phyloP scores from a whole-genome alignment of 441 rosid genomes.

The Lepidium campestre region DNA sequence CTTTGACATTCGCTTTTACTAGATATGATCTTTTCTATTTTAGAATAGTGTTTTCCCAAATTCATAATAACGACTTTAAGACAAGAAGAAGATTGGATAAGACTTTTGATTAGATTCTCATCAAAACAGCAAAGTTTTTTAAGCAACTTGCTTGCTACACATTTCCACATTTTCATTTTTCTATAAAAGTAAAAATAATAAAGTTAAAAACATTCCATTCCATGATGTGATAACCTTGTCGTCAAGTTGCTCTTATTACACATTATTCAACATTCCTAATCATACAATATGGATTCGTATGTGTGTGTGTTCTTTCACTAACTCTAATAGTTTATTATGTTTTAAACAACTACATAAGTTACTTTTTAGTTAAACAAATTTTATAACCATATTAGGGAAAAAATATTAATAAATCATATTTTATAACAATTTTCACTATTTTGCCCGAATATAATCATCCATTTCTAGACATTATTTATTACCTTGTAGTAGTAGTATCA shows the following conservation, averaged over 20 bases:
- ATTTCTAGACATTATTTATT: neutral
- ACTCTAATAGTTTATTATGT: neutral
- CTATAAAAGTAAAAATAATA: neutral
- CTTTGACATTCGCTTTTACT: slow-evolving; percentile 20
- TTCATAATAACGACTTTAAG: neutral
- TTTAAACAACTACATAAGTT: neutral
- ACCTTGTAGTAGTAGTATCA: neutral
- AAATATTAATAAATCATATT: no score
- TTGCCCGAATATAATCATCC: neutral
- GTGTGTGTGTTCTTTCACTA: neutral
- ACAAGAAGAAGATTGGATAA: slow-evolving; percentile 9
- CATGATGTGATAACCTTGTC: slow-evolving; percentile 20
- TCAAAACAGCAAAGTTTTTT: neutral
- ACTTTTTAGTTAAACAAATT: neutral
- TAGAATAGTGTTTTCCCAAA: neutral
- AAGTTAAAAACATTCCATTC: slow-evolving; percentile 16
- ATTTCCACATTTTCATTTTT: slow-evolving; percentile 9
- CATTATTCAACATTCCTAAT: slow-evolving; percentile 13
- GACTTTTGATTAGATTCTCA: slow-evolving; percentile 17
- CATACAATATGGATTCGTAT: slow-evolving; percentile 10
- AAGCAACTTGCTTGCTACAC: slow-evolving; percentile 21
- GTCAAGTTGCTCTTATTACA: slow-evolving; percentile 13
- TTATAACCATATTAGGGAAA: no score
- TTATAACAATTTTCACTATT: neutral
- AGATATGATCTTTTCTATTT: neutral